Base-by-base conservation (phyloP, 2,329 filamentous ascomycete genomes). In the Colletotrichum salicis region DNA sequence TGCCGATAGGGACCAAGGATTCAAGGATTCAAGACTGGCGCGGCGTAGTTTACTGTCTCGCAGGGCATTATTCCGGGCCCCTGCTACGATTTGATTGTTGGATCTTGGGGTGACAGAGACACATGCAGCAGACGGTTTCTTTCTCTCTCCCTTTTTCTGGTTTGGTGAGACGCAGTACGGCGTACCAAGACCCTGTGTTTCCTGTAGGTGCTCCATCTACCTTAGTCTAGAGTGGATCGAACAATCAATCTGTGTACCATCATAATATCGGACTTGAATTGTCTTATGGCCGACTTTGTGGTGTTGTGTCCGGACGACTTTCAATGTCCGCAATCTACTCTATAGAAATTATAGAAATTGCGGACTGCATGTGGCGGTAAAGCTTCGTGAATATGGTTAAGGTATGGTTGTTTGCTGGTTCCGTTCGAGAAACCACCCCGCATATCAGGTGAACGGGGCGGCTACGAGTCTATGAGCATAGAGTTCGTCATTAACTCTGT, bases 401-500 rank as follows among this genome's bases (percentile, higher is more conserved):
- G 51, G 51, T 54, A 54, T 29, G 11, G 51, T 31, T 60, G 24
- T 45, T 59, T 45, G 13, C 11, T 35, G 22, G 10, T 22, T 11
- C 19, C 15, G 7, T 12, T 19, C 19, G 2, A 52, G 12, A 15
- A 19, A 58, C 3, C 3, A 15, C 4, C 7, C 57, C 64, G 31
- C 41, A 52, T 54, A 71, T 57, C 68, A 58, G 67, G 62, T 57
- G 67, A 67, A 67, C 67, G 56, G 56, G 56, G 63, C 48, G 24
- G 19, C 41, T 11, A 2, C 8, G 19, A 48, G 19, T 48, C 41
- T 22, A 22, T 48, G 41, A 48, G 19, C 35, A 37, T 13, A 60
- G 51, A 59, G 67, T 70, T 70, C 63, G 51, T 62, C 63, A 27
- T 13, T 7, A 15, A 54, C 48, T 54, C 7, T 55, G 22, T 52